A percentile compares a stretch with the other conserved stretches of the same genome.
Evolutionary conservation across 225 moss, liverwort and hornwort species (phyloP).

Genomic region (Sphagnum contortum): DNA sequence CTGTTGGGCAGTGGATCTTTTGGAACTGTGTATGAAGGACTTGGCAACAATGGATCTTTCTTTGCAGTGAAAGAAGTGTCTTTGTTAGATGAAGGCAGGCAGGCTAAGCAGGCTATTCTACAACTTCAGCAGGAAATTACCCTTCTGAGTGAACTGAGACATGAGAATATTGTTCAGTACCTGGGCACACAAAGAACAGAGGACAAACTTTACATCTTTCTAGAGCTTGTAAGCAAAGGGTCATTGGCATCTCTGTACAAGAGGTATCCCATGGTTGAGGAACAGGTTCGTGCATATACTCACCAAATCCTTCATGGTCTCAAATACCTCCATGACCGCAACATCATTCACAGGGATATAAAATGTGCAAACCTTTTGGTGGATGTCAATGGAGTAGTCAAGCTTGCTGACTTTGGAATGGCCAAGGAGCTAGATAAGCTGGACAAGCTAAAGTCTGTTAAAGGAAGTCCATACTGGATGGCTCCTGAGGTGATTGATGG

Average conservation of each 20-base stretch:
- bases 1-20: constrained; percentile 52
- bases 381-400: constrained; percentile 38
- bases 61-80: constrained; percentile 16
- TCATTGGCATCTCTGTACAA: constrained; percentile 51
- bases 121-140: constrained; percentile 8
- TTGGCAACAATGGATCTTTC: constrained; percentile 43
- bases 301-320: constrained; percentile 41
- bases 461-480: constrained; percentile 55
- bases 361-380: constrained; percentile 53
- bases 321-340: constrained; percentile 40
- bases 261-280: constrained; percentile 36
- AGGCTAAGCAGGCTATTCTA: not conserved
- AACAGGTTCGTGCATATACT: constrained; percentile 42
- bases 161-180: constrained; percentile 9
- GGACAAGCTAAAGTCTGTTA: constrained; percentile 13
- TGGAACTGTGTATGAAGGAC: constrained; percentile 51
- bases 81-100: not conserved
- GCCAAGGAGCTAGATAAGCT: not conserved
- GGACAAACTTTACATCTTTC: constrained; percentile 47
- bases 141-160: constrained; percentile 2
- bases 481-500: constrained; percentile 56
- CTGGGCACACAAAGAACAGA: constrained; percentile 7
- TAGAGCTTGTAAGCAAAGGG: constrained; percentile 15
- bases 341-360: constrained; percentile 52
- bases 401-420: constrained; percentile 42